These are phyloP conservation scores for Typha latifolia DNA, from an alignment of 176 grass and related monocot genomes.

Conservation along the genomic window DNA sequence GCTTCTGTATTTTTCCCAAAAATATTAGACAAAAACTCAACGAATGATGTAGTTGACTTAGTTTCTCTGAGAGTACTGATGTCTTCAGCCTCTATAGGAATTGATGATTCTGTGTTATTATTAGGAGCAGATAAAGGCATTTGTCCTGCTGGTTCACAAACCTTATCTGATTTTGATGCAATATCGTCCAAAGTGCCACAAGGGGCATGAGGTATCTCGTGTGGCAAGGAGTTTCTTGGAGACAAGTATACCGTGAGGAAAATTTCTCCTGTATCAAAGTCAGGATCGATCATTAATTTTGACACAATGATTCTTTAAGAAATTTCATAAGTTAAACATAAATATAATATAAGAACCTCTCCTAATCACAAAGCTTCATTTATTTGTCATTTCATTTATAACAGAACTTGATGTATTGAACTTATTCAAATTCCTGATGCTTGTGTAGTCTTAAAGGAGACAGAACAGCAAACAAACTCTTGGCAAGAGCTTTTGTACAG, in stretches of 20 bases:
- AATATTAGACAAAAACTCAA: slow-evolving; percentile 42
- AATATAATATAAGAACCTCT: neutral
- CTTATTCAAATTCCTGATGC: no score
- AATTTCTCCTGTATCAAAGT: slow-evolving; percentile 65
- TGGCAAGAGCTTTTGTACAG: no score
- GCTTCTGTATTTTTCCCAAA: slow-evolving; percentile 43
- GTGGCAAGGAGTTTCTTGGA: neutral
- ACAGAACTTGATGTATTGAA: no score
- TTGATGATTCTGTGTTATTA: slow-evolving; percentile 1
- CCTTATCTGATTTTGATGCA: slow-evolving; percentile 4
- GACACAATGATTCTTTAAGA: neutral
- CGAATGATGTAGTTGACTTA: slow-evolving; percentile 37
- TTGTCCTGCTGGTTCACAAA: slow-evolving; percentile 7
- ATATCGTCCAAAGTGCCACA: neutral
- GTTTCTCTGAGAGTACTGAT: slow-evolving; percentile 15
- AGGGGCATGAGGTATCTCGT: neutral
- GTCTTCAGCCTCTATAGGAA: slow-evolving; percentile 13
- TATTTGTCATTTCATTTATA: neutral
- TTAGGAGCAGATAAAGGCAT: neutral
- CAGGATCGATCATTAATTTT: neutral
- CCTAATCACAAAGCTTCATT: neutral
- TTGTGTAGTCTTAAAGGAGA: no score
- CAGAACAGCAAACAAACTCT: no score
- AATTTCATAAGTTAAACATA: neutral
- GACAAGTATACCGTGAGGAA: slow-evolving; percentile 50